Base-by-base conservation (phyloP, 148 eudicot species). In the Heliamphora exappendiculata region DNA sequence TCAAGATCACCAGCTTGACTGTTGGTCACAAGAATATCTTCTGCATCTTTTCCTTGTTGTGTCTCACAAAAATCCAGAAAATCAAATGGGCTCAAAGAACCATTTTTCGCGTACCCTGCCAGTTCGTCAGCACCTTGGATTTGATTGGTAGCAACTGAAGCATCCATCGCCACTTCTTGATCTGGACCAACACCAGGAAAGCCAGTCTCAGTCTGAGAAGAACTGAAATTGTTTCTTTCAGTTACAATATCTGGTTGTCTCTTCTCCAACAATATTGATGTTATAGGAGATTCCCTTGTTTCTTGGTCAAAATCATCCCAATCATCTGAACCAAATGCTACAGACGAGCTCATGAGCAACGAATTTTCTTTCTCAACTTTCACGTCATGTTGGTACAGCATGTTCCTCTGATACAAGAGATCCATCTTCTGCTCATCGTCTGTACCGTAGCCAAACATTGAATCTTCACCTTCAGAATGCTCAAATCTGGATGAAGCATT, bases 381-480 rank as follows among this genome's bases (percentile, higher is more conserved):
- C 53, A 55, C 79, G 28, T 74, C 87, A 58, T 70, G 42, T 26
- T 41, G 73, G 74, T 72, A 58, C 37, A 37, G 79, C 31, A 47
- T 63, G 57, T 87, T 81, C 73, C 81, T 79, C 70, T 54, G 64
- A 78, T 81, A 78, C 53, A 81, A 81, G 17, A 72, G 72, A 83
- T 31, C 77, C 74, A 76, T 70, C 77, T 73, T 86, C 76, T 81
- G 82, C 72, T 85, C 97, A 79, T 85, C 90, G 83, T 86, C 90
- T 33, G 91, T 84, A 68, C 86, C 93, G 80, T 78, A 83, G 69
- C 92, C 91, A 64, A 84, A 92, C 96, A 91, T 91, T 0, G 97
- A 92, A 79, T 89, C 98, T 66, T 92, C 98, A 36, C 91, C 96
- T 54, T 95, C 98, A 6, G 97, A 95, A 76, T 88, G 93, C 55